Conservation (phyloP, 225 moss, liverwort and hornwort genomes). For the Climacium dendroides region DNA sequence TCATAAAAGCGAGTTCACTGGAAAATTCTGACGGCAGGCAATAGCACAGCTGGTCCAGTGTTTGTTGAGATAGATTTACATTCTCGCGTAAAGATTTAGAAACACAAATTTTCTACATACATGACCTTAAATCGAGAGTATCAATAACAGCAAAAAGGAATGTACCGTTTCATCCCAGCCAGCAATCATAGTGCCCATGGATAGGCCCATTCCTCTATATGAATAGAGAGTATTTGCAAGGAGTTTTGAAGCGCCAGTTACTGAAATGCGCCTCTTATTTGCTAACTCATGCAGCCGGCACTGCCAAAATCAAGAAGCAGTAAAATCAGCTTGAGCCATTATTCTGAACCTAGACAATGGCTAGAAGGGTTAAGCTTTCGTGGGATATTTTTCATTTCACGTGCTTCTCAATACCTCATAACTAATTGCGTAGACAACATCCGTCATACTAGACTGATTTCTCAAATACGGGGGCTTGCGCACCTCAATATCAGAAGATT, state of each 20-base stretch:
- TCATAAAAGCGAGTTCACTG: not conserved
- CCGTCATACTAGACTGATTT: not conserved
- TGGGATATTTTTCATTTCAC: not conserved
- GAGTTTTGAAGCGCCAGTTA: conserved; percentile 79
- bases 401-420: not conserved
- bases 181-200: conserved; percentile 95
- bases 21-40: not conserved
- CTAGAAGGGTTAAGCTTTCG: not conserved
- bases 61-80: not conserved
- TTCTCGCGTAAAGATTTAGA: not conserved
- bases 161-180: conserved; percentile 91
- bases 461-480: not conserved
- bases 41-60: not conserved
- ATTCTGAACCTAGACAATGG: not conserved
- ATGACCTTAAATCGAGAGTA: not conserved
- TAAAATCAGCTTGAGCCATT: not conserved
- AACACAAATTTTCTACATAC: not conserved
- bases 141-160: not conserved
- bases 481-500: not conserved
- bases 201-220: conserved; percentile 89
- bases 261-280: conserved; percentile 81
- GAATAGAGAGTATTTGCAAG: conserved; percentile 83
- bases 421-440: not conserved
- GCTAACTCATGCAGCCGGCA: conserved; percentile 78
- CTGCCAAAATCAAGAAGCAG: conserved; percentile 14